phyloP scores from a whole-genome alignment of 768 basidiomycete species.

The Lentinula raphanica region DNA sequence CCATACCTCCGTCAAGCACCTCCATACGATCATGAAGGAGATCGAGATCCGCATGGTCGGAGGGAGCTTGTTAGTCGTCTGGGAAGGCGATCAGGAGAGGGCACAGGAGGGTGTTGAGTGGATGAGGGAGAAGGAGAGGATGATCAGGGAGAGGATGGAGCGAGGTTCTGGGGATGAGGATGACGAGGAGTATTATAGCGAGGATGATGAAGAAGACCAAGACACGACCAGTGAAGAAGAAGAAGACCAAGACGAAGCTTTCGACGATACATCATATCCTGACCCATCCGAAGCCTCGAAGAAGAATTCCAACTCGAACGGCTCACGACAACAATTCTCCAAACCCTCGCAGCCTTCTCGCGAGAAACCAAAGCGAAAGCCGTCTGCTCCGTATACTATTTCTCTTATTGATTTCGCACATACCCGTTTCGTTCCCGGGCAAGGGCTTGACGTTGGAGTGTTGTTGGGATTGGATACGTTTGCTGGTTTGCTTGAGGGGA shows the following conservation, averaged over 20 bases:
- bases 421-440: slow-evolving; percentile 57
- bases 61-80: slow-evolving; percentile 74
- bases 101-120: slow-evolving; percentile 38
- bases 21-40: slow-evolving; percentile 42
- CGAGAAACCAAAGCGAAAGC: slow-evolving; percentile 17
- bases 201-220: slow-evolving; percentile 28
- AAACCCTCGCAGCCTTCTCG: neutral
- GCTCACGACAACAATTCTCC: slow-evolving; percentile 7
- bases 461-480: slow-evolving; percentile 69
- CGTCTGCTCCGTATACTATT: slow-evolving; percentile 53
- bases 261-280: slow-evolving; percentile 15
- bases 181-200: slow-evolving; percentile 15
- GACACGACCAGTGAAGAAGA: slow-evolving; percentile 33
- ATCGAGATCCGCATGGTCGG: slow-evolving; percentile 80
- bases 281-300: neutral
- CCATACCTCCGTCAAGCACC: slow-evolving; percentile 44
- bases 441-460: slow-evolving; percentile 78
- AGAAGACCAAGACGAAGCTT: slow-evolving; percentile 30
- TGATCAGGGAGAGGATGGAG: slow-evolving; percentile 29
- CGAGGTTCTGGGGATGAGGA: slow-evolving; percentile 11
- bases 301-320: neutral
- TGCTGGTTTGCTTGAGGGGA: slow-evolving; percentile 51
- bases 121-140: slow-evolving; percentile 22
- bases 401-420: slow-evolving; percentile 96
- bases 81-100: slow-evolving; percentile 46